phyloP scores from a whole-genome alignment of 2,329 filamentous ascomycete species.

The Colletotrichum spaethianum region DNA sequence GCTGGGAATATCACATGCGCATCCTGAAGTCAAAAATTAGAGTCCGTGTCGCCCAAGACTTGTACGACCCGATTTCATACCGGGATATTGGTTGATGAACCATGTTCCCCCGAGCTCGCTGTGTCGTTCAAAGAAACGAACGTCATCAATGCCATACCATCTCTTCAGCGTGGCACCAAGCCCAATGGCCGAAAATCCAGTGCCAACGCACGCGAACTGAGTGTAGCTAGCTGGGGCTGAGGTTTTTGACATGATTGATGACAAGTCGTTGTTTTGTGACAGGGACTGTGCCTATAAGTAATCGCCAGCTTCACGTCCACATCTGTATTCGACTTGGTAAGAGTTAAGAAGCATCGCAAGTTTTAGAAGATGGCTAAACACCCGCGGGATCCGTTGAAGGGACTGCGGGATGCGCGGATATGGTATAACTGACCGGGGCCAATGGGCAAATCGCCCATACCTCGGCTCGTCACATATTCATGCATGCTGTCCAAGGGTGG shows the following conservation, averaged over 20 bases:
- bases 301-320: neutral
- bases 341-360: neutral
- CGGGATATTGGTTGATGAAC: slow-evolving; percentile 74
- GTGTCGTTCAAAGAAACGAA: slow-evolving; percentile 73
- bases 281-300: too few species aligned
- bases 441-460: neutral
- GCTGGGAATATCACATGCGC: slow-evolving; percentile 71
- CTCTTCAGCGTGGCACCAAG: slow-evolving; percentile 72
- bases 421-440: neutral
- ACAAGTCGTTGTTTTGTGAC: neutral
- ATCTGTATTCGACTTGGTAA: neutral
- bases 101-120: slow-evolving; percentile 74
- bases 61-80: slow-evolving; percentile 45
- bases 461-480: slow-evolving; percentile 8
- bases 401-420: neutral
- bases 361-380: neutral
- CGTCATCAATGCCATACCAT: slow-evolving; percentile 70
- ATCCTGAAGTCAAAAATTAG: slow-evolving; percentile 41
- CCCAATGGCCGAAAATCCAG: slow-evolving; percentile 74
- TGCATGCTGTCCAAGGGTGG: neutral
- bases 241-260: slow-evolving; percentile 3
- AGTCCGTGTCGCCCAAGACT: too few species aligned
- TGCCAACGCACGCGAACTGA: slow-evolving; percentile 66
- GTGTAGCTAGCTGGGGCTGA: slow-evolving; percentile 46
- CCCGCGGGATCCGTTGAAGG: neutral